Conservation (phyloP, 2,329 filamentous ascomycete genomes). For the Cladosporium sp. region DNA sequence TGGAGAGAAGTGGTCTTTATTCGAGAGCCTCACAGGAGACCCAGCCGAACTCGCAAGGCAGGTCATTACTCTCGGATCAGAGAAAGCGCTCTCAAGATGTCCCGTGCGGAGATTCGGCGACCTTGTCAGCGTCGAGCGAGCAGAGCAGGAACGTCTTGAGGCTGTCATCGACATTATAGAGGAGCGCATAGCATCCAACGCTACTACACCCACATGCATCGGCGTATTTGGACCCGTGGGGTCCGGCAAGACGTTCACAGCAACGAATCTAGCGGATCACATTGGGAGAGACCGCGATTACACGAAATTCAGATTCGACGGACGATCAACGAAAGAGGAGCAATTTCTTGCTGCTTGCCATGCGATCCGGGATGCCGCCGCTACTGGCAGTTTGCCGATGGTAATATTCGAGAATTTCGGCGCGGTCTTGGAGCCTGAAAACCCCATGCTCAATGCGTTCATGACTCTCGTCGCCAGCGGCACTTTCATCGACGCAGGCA, state of each 20-base stretch:
- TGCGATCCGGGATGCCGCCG: conserved; percentile 25
- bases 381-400: conserved; percentile 22
- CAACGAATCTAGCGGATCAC: conserved; percentile 25
- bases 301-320: conserved; percentile 25
- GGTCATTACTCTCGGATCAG: conserved; percentile 25
- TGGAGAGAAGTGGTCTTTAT: conserved; percentile 30
- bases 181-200: conserved; percentile 22
- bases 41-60: conserved; percentile 28
- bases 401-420: conserved; percentile 30
- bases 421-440: conserved; percentile 22
- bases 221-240: conserved; percentile 26
- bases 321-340: conserved; percentile 22
- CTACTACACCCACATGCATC: conserved; percentile 25
- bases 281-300: conserved; percentile 17
- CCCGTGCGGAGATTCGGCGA: conserved; percentile 24
- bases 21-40: conserved; percentile 28
- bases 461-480: conserved; percentile 27
- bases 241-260: conserved; percentile 30
- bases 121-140: conserved; percentile 25
- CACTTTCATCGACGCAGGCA: conserved; percentile 25
- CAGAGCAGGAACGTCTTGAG: conserved; percentile 27
- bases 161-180: conserved; percentile 26
- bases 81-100: conserved; percentile 26
- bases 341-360: conserved; percentile 27
- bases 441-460: conserved; percentile 24